phyloP scores from a whole-genome alignment of 129 eudicot genomes.

The Gnaphalium uliginosum region DNA sequence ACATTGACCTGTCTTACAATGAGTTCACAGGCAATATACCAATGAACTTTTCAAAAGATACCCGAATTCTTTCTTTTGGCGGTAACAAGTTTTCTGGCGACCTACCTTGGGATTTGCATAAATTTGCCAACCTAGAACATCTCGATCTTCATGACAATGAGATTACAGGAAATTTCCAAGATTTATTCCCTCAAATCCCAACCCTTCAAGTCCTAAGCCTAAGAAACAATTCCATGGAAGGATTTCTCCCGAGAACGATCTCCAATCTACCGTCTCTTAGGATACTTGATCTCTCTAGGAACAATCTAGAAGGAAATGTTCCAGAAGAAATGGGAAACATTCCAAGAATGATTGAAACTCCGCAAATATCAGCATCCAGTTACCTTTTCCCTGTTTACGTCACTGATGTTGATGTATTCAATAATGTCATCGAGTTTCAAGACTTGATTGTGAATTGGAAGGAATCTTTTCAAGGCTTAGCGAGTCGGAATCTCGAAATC shows the following conservation, averaged over 20 bases:
- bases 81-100: constrained; percentile 45
- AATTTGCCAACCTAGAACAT: constrained; percentile 29
- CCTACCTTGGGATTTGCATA: constrained; percentile 38
- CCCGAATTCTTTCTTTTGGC: constrained; percentile 31
- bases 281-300: constrained; percentile 45
- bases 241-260: constrained; percentile 33
- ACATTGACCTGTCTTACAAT: constrained; percentile 44
- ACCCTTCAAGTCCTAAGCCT: constrained; percentile 37
- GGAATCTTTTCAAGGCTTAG: constrained; percentile 36
- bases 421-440: not conserved
- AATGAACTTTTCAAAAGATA: constrained; percentile 18
- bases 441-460: constrained; percentile 53
- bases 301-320: constrained; percentile 33
- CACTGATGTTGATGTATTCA: too few relatives aligned
- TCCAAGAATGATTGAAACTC: constrained; percentile 29
- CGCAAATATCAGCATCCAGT: not conserved
- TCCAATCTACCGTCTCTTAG: constrained; percentile 5
- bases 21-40: constrained; percentile 42
- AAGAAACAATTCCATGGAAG: constrained; percentile 43
- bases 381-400: not conserved
- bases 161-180: constrained; percentile 33
- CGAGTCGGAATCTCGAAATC: constrained; percentile 24
- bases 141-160: constrained; percentile 51
- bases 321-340: constrained; percentile 34
- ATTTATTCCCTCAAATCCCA: constrained; percentile 23